Evolutionary conservation across 2,329 filamentous ascomycete genomes (phyloP), one percentile per base, ranked within the genome.

Genomic region (Fusarium compactum): DNA sequence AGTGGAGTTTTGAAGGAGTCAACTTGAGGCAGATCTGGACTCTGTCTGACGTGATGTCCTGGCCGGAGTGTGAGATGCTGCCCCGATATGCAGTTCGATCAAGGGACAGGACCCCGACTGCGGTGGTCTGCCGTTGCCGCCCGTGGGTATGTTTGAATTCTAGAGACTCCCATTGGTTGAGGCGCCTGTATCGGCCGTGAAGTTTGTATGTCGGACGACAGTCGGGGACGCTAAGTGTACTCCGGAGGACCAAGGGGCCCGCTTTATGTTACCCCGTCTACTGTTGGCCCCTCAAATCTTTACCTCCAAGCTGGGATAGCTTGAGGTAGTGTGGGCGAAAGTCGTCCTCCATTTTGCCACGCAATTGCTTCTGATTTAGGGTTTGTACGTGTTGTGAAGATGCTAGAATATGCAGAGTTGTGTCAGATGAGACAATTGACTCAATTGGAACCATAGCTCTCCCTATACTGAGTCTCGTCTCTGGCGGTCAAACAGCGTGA

Each of bases 221-320:
- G 18, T 16, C 67, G 67, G 67, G 67, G 67, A 56, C 18, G 40
- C 67, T 70, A 71, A 45, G 34, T 27, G 22, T 32, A 60, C 67
- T 70, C 67, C 67, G 63, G 52, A 46, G 25, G n/a, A 18, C 27
- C 25, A 47, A 16, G n/a, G 30, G 58, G 2, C 38, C 63, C 67
- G 48, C 40, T 60, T 22, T 68, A 47, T 50, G 52, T 30, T 59
- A 53, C 67, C 65, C 59, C 65, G 47, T 67, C 52, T 57, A 29
- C 52, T 30, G 45, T 50, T 48, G 20, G 34, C 34, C 41, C 41
- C 41, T 30, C 48, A 25, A 40, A 14, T 18, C 57, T 60, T 69
- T 62, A 66, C 62, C 67, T 69, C 44, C 27, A 51, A 46, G 63
- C 41, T 32, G 24, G 40, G 54, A 70, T 66, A 69, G 52, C 47